Evolutionary conservation across 768 basidiomycete genomes (phyloP).

Genomic region (Nidula microcarpa): DNA sequence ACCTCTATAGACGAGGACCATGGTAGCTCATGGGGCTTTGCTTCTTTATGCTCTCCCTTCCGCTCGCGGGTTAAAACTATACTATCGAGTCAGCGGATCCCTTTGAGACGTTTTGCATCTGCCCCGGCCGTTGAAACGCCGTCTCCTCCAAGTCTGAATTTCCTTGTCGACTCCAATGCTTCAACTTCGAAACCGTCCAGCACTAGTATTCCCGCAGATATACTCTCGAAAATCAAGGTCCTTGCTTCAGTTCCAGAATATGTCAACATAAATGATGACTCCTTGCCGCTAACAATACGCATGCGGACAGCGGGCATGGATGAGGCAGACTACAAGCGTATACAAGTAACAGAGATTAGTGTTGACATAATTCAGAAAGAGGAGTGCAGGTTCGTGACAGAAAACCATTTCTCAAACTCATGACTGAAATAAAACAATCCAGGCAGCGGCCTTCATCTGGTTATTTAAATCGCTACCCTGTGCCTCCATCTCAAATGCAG

Average conservation of each 20-base stretch:
- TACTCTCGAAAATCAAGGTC: slow-evolving; percentile 63
- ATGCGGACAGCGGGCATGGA: slow-evolving; percentile 54
- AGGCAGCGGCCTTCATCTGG: slow-evolving; percentile 40
- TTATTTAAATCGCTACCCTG: slow-evolving; percentile 44
- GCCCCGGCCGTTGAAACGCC: slow-evolving; percentile 30
- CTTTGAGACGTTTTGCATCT: slow-evolving; percentile 50
- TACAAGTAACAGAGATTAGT: slow-evolving; percentile 55
- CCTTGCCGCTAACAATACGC: slow-evolving; percentile 55
- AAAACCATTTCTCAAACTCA: not conserved
- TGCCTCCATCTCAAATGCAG: slow-evolving; percentile 55
- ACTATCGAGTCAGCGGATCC: slow-evolving; percentile 39
- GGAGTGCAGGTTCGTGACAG: slow-evolving; percentile 51
- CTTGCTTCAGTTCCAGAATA: slow-evolving; percentile 60
- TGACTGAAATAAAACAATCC: slow-evolving; percentile 3
- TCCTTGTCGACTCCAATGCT: slow-evolving; percentile 36
- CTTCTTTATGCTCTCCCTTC: slow-evolving; percentile 55
- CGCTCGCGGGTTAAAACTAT: slow-evolving; percentile 39
- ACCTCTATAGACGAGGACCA: slow-evolving; percentile 37
- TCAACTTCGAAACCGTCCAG: slow-evolving; percentile 11
- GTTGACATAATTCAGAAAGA: slow-evolving; percentile 64
- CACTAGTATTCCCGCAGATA: slow-evolving; percentile 40
- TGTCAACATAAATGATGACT: slow-evolving; percentile 40
- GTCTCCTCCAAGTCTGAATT: slow-evolving; percentile 33
- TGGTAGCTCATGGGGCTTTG: slow-evolving; percentile 39
- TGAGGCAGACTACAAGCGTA: slow-evolving; percentile 43